Evolutionary conservation across 2,329 filamentous ascomycete genomes (phyloP).

Genomic region (Aulographum hederae): DNA sequence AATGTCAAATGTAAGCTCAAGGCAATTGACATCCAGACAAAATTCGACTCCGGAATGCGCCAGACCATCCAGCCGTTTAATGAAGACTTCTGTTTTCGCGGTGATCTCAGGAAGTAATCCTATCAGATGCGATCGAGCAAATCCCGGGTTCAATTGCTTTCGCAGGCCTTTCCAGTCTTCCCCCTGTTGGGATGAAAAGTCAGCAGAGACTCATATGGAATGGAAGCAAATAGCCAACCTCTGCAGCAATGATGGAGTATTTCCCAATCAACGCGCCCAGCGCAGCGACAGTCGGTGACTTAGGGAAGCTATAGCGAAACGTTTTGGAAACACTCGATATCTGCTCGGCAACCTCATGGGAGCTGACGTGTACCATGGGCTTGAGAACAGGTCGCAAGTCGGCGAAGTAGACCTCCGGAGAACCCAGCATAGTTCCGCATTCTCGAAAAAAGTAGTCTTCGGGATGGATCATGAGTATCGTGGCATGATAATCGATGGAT

Average conservation of each 20-base stretch:
- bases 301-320: constrained; percentile 14
- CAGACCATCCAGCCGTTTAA: constrained; percentile 1
- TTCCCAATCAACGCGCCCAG: constrained; percentile 11
- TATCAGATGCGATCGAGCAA: constrained; percentile 4
- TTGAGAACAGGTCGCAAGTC: constrained; percentile 14
- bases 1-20: constrained; percentile 5
- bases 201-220: too few species aligned
- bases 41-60: constrained; percentile 3
- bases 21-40: constrained; percentile 2
- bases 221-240: too few species aligned
- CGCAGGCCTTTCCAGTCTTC: constrained; percentile 7
- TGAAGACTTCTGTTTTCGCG: constrained; percentile 2
- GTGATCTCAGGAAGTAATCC: constrained; percentile 4
- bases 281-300: constrained; percentile 14
- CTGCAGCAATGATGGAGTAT: constrained; percentile 11
- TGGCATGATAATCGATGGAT: not conserved
- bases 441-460: constrained; percentile 16
- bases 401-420: constrained; percentile 12
- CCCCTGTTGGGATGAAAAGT: constrained; percentile 1
- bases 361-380: constrained; percentile 11
- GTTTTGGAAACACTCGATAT: constrained; percentile 12
- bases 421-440: constrained; percentile 11
- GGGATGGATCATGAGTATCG: not conserved
- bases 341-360: constrained; percentile 18
- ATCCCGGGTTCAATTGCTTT: constrained; percentile 7